Evolutionary conservation across 1,139 yeast genomes (phyloP).

Genomic region (Candida sp.): DNA sequence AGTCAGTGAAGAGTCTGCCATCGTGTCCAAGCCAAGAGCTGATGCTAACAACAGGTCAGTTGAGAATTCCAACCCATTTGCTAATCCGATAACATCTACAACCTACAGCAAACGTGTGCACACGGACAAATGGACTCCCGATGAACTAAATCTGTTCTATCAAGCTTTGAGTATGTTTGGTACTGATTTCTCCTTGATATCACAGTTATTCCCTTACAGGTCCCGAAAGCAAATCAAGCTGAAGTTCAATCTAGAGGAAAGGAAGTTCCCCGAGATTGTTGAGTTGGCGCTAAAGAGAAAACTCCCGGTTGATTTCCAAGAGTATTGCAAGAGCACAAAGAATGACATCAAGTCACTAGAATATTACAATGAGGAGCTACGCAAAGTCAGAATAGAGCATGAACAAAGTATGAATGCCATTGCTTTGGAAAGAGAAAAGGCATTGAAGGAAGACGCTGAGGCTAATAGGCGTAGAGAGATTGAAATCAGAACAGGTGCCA

Average conservation of each 20-base stretch:
- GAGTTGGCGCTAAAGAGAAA: slow-evolving; percentile 76
- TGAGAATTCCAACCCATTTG: slow-evolving; percentile 76
- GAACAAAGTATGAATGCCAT: slow-evolving; percentile 57
- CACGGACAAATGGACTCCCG: slow-evolving; percentile 83
- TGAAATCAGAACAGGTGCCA: slow-evolving; percentile 46
- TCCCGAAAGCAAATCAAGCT: slow-evolving; percentile 86
- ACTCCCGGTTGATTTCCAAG: slow-evolving; percentile 65
- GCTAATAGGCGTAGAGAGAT: slow-evolving; percentile 44
- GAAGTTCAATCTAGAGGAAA: slow-evolving; percentile 85
- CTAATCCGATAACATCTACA: slow-evolving; percentile 75
- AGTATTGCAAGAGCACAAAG: slow-evolving; percentile 50
- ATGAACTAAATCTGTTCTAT: slow-evolving; percentile 77
- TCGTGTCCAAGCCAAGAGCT: slow-evolving; percentile 17
- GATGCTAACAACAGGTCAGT: slow-evolving; percentile 34
- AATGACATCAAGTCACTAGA: slow-evolving; percentile 38
- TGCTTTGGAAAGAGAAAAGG: slow-evolving; percentile 53
- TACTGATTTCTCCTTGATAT: slow-evolving; percentile 88
- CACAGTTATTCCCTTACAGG: slow-evolving; percentile 89
- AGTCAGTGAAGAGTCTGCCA: slow-evolving; percentile 66
- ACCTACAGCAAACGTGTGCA: slow-evolving; percentile 72
- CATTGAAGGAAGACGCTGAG: slow-evolving; percentile 59
- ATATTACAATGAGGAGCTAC: slow-evolving; percentile 56
- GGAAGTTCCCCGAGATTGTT: slow-evolving; percentile 73
- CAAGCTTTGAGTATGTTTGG: slow-evolving; percentile 91
- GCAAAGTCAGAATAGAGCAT: slow-evolving; percentile 51